Base-by-base conservation (phyloP, 805 yeast species). In the Lachancea waltii region DNA sequence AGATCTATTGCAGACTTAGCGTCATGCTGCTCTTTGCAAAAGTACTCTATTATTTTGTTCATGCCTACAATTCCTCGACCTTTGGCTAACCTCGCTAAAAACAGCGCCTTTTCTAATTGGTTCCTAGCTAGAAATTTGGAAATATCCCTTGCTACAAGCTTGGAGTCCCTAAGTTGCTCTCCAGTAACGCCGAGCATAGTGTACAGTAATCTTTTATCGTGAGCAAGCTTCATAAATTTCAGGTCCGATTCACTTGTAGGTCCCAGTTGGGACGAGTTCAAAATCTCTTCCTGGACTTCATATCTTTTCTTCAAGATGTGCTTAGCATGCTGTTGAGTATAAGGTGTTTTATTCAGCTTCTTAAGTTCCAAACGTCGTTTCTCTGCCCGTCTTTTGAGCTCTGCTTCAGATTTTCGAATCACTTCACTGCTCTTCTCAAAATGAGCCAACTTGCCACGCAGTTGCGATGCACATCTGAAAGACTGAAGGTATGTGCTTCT, bases 141-240 rank as follows among this genome's bases (percentile, higher is more conserved):
- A 0, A 74, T 77, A 42, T 80, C 81, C 26, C 66, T 54, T 14
- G 74, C 73, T 10, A 82, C 76, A 19, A 72, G 49, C 35, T 64
- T 63, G 0, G 86, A 73, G 53, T 83, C 85, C 35, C 68, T 58
- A 23, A 83, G 44, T 51, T 77, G 82, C 20, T 65, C 65, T 4
- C 72, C 76, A 21, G 73, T 72, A 0, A 77, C 69, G 2, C 89
- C 90, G 18, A 82, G 52, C 5, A 81, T 61, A 3, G 70, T 65
- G 50, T 72, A 72, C 28, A 75, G 47, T 40, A 81, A 56, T 35
- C 75, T 57, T 36, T 63, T 60, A 46, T 78, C 73, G 5, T 55
- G 63, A 2, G 60, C 44, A n/a, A 41, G 25, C 2, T 58, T 39
- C 30, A 65, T 46, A 35, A 49, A 56, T 20, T 54, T 45, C 10